Base-by-base conservation (phyloP, 208 protist genomes). In the Vickermania ingenoplastis region DNA sequence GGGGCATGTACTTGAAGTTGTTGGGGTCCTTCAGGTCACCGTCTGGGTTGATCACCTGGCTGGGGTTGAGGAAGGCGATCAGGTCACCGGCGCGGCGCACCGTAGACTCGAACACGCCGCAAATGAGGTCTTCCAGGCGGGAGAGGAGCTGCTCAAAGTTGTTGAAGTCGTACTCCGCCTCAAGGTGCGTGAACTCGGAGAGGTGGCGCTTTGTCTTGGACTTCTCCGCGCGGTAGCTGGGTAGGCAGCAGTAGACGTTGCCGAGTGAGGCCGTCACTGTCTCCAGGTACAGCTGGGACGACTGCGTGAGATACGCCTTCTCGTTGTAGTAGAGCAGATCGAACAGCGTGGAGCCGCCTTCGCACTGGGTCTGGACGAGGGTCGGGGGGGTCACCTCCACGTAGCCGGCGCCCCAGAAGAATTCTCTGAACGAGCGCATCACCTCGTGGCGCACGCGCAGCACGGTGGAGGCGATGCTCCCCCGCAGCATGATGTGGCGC, bases 241-340 rank as follows among this genome's bases (percentile, higher is more conserved):
- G 90, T 54, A 90, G 23, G 66, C 97, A 86, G 69, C 96, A 98
- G 75, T 96, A 99, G 21, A 96, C 88, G 68, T 99, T 92, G 57
- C 97, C 98, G 21, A 99, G 13, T 2, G 96, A 84, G 49, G 97
- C 76, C 28, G 96, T 90, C 52, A 83, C 78, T 3, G 97, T 98
- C 73, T 99, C 98, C 11, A 99, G 79, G 74, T 99, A 99, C 1
- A 99, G 89, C 86, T 99, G 98, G 23, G 94, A 98, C 2, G 96
- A 99, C 78, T 99, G 97, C 27, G 98, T 99, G 14, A 99, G 75
- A 70, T 98, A 99, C 2, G 98, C 97, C 48, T 81, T 89, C 75
- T 98, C 83, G 48, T 95, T 97, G 69, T 97, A 99, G 79, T 98
- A 99, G 61, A 98, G 71, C 3, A 99, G 63, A n/a, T 97, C 93